Conservation (phyloP, 179 eudicot species). For the Silene noctiflora region DNA sequence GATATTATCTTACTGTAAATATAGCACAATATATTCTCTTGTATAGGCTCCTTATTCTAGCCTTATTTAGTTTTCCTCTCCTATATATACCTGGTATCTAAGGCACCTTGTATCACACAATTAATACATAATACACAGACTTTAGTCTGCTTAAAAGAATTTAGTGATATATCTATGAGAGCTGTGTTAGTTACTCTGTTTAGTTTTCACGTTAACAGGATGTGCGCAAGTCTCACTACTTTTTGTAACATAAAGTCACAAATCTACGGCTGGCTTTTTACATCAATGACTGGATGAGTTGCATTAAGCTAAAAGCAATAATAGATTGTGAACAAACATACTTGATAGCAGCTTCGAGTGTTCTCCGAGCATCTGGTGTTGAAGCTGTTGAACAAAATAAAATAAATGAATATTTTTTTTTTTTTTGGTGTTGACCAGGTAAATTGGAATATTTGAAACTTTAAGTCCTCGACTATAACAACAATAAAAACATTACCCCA, state of each 20-base stretch:
- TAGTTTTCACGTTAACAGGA: background rate
- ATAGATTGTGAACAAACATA: constrained; percentile 31
- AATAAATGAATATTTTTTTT: no score
- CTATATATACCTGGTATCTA: no score
- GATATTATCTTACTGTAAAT: no score
- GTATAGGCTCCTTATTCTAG: no score
- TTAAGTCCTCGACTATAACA: background rate
- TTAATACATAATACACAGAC: no score
- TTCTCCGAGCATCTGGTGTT: constrained; percentile 60
- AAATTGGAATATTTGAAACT: background rate
- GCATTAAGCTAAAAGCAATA: constrained; percentile 2
- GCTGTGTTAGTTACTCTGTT: no score
- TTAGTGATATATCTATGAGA: no score
- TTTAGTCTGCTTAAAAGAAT: no score
- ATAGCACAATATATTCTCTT: no score
- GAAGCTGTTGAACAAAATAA: constrained; percentile 45
- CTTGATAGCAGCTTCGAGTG: constrained; percentile 85
- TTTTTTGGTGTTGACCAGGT: no score
- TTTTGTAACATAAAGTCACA: background rate
- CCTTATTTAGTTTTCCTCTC: no score
- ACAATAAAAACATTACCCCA: background rate
- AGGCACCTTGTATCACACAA: no score
- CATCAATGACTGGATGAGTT: background rate
- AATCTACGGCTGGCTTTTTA: background rate
- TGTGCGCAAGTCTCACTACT: background rate